Evolutionary conservation across 2,329 filamentous ascomycete species (phyloP), one percentile per base, ranked within the genome.

Genomic region (Ophiostoma angusticollis): DNA sequence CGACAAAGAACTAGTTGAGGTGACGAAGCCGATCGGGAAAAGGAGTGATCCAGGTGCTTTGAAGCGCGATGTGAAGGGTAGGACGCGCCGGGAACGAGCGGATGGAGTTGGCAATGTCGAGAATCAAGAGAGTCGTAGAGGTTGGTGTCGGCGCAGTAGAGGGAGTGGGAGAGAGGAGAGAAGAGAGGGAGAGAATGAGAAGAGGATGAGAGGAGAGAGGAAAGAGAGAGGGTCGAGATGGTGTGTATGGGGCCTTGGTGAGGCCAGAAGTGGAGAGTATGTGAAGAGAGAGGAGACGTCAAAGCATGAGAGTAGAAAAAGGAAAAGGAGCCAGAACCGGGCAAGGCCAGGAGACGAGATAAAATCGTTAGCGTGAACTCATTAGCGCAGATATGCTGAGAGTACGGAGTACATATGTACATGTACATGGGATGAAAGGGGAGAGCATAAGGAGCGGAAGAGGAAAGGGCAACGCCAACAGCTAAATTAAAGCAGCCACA

Each of bases 201-300:
- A 25, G 22, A 33, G 14, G 34, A 35, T 16, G 28, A 29, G 21
- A 29, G 17, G 17, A 25, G 30, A 35, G 19, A 31, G 35, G 28
- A 16, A 35, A 27, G 18, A 33, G 13, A 28, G 35, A 37, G 31
- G 35, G 29, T 24, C 12, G 25, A 9, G 23, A 24, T 24, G 23
- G 23, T 6, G 14, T n/a, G n/a, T n/a, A n/a, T n/a, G n/a, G n/a
- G n/a, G n/a, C n/a, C n/a, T n/a, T n/a, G 25, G 35, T 30, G 40
- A 36, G 31, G 28, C 35, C 34, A 35, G 37, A 35, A 40, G 38
- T 39, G 36, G 36, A 30, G 32, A 38, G 35, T 17, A 31, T 22
- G 18, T 29, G 36, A 32, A 42, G 40, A 42, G 23, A 24, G 22
- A 35, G n/a, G n/a, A n/a, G n/a, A n/a, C n/a, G n/a, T n/a, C n/a